Percentiles rank a stretch among this genome's conserved stretches.
These are phyloP conservation scores for Galerina sulciceps DNA, from an alignment of 768 basidiomycete species.

Conservation along the genomic window DNA sequence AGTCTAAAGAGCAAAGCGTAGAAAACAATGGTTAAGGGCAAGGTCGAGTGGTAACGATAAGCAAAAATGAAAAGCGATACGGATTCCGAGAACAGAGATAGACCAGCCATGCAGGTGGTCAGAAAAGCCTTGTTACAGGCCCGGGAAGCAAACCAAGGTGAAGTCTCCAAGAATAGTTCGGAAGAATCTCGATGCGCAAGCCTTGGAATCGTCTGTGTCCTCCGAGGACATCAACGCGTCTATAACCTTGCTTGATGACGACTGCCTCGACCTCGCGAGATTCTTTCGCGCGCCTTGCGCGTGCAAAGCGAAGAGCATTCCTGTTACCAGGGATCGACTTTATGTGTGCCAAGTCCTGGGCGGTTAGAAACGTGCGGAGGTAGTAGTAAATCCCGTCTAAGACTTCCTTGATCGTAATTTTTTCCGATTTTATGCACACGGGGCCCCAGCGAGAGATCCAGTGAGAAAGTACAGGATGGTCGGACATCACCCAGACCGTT, in stretches of 20 bases:
- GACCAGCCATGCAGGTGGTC: not conserved
- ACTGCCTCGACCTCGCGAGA: constrained; percentile 43
- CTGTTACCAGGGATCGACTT: constrained; percentile 24
- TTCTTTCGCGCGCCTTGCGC: constrained; percentile 38
- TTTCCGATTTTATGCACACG: constrained; percentile 38
- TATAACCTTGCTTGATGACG: constrained; percentile 43
- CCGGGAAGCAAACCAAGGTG: constrained; percentile 49
- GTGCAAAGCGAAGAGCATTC: constrained; percentile 29
- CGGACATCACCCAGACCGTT: constrained; percentile 41
- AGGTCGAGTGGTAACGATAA: not conserved
- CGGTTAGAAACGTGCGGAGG: constrained; percentile 47
- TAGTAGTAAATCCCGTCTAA: constrained; percentile 53
- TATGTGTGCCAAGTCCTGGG: constrained; percentile 33
- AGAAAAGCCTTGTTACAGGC: constrained; percentile 8
- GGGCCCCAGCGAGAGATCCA: constrained; percentile 58
- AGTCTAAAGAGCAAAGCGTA: not conserved
- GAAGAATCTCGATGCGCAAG: constrained; percentile 37
- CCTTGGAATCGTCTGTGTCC: constrained; percentile 50
- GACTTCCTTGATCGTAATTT: constrained; percentile 47
- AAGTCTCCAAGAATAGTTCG: constrained; percentile 46
- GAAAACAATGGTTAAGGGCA: not conserved
- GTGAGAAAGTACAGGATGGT: constrained; percentile 37
- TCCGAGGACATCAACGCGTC: constrained; percentile 56
- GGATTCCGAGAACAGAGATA: not conserved
- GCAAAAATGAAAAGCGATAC: not conserved